Evolutionary conservation across 2,329 filamentous ascomycete genomes (phyloP).

Genomic region (Helotiales sp.): DNA sequence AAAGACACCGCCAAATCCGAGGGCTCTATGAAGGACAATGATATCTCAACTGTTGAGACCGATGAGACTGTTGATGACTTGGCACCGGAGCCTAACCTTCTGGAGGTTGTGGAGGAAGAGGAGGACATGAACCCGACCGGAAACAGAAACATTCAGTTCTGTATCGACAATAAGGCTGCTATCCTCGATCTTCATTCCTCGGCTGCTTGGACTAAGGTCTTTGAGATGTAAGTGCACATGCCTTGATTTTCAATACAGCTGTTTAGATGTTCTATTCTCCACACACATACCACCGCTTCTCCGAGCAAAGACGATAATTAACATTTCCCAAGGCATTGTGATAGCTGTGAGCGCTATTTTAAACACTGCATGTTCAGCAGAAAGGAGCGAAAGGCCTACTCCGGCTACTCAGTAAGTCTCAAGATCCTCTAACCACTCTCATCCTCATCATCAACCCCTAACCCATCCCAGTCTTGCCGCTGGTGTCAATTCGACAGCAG

Average conservation of each 20-base stretch:
- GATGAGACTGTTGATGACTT: no score
- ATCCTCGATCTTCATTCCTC: not conserved
- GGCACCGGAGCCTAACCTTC: no score
- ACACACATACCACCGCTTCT: no score
- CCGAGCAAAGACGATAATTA: not conserved
- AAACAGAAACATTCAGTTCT: not conserved
- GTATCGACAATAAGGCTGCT: not conserved
- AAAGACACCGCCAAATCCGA: no score
- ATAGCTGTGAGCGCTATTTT: not conserved
- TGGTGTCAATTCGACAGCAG: conserved; percentile 8
- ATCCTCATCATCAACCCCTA: not conserved
- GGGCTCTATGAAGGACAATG: no score
- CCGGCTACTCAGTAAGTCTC: not conserved
- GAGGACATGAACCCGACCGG: not conserved
- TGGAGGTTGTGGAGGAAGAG: no score
- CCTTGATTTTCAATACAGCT: no score
- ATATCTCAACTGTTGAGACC: no score
- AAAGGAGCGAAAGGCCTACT: not conserved
- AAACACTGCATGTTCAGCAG: conserved; percentile 22
- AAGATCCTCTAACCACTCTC: not conserved
- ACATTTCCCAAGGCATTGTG: conserved; percentile 9
- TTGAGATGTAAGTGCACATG: not conserved
- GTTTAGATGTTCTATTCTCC: no score
- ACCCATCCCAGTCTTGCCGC: not conserved
- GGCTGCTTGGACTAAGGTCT: not conserved